These are phyloP conservation scores for Pholiota molesta DNA, from an alignment of 768 basidiomycete species.

Conservation along the genomic window DNA sequence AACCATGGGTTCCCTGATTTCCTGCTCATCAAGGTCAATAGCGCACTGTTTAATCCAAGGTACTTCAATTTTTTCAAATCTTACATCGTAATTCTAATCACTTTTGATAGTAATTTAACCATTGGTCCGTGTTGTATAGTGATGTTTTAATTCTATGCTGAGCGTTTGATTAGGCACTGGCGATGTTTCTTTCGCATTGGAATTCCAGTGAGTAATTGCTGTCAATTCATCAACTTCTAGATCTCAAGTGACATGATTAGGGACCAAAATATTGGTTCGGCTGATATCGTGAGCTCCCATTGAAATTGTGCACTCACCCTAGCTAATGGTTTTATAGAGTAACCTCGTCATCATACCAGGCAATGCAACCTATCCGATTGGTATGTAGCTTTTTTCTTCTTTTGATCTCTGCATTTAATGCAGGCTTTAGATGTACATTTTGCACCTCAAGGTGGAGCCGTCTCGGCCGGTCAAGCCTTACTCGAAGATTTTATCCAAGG, in stretches of 20 bases:
- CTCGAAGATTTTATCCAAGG: conserved; percentile 76
- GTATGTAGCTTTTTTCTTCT: conserved; percentile 25
- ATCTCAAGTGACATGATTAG: conserved; percentile 25
- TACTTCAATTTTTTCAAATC: conserved; percentile 23
- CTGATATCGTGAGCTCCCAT: conserved; percentile 48
- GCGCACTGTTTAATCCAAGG: conserved; percentile 69
- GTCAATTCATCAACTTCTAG: not conserved
- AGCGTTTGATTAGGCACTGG: conserved; percentile 46
- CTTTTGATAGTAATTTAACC: conserved; percentile 39
- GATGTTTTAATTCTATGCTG: conserved; percentile 30
- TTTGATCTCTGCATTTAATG: not conserved
- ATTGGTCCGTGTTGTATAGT: conserved; percentile 34
- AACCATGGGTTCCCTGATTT: conserved; percentile 66
- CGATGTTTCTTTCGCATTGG: conserved; percentile 62
- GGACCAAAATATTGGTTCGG: conserved; percentile 57
- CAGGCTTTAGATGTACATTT: conserved; percentile 56
- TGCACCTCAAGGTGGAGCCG: conserved; percentile 55
- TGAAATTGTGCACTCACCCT: not conserved
- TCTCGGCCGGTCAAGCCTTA: conserved; percentile 54
- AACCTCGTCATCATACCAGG: conserved; percentile 64
- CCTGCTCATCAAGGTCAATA: conserved; percentile 68
- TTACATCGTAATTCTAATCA: not conserved
- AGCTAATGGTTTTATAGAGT: conserved; percentile 34
- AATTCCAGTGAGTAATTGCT: conserved; percentile 49
- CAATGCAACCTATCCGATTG: conserved; percentile 55